Conservation (phyloP, 208 protist species). For the Angomonas desouzai region DNA sequence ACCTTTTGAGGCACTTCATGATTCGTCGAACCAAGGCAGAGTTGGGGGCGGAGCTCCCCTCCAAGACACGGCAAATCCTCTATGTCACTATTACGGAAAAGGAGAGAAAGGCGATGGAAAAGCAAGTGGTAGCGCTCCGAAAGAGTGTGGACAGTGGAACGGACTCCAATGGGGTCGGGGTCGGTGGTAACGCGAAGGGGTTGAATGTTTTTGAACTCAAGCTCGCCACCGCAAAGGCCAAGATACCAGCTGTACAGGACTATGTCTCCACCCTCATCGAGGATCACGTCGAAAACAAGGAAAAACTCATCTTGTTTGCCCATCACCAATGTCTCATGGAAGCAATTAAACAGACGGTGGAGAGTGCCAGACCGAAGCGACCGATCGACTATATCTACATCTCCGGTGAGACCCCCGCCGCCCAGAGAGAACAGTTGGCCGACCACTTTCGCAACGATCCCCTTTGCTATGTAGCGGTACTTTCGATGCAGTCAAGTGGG, state of each 20-base stretch:
- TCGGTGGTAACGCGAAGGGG: conserved; percentile 15
- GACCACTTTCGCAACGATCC: conserved; percentile 77
- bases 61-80: conserved; percentile 83
- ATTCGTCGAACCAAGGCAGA: conserved; percentile 93
- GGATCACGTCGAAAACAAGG: conserved; percentile 61
- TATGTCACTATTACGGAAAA: conserved; percentile 81
- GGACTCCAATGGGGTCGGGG: background rate
- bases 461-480: conserved; percentile 75
- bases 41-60: conserved; percentile 85
- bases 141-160: background rate
- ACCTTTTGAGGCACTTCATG: conserved; percentile 85
- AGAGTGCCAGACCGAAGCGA: conserved; percentile 47
- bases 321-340: conserved; percentile 93
- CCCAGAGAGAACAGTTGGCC: conserved; percentile 58
- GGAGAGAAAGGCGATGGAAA: conserved; percentile 80
- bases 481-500: conserved; percentile 95
- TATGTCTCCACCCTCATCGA: conserved; percentile 79
- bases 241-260: conserved; percentile 86
- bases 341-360: conserved; percentile 73
- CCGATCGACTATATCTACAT: conserved; percentile 91
- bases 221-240: conserved; percentile 76
- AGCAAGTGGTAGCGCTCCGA: conserved; percentile 62
- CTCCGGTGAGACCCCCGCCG: conserved; percentile 74
- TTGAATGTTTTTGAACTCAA: conserved; percentile 85
- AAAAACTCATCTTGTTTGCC: conserved; percentile 93